Conservation (phyloP, 2,329 filamentous ascomycete species). For the Meredithiella fracta region DNA sequence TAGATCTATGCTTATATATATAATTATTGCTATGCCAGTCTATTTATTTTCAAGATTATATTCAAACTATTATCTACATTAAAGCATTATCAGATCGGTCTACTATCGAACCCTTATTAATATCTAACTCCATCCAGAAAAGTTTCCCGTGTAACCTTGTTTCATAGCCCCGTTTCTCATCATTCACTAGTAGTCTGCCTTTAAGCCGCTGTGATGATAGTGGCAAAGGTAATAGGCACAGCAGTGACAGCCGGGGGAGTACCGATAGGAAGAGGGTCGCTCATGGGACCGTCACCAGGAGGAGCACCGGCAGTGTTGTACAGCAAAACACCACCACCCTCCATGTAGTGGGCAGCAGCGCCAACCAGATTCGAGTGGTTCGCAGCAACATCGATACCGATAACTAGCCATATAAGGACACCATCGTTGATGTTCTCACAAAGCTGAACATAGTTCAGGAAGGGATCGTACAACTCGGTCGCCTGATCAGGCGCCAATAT, state of each 20-base stretch:
- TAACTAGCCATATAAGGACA: neutral
- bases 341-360: neutral
- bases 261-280: too few species aligned
- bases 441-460: neutral
- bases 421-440: neutral
- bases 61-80: too few species aligned
- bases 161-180: neutral
- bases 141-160: neutral
- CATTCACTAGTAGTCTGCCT: neutral
- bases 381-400: neutral
- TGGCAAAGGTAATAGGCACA: neutral
- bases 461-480: neutral
- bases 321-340: neutral
- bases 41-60: too few species aligned
- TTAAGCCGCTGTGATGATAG: neutral
- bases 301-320: neutral
- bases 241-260: neutral
- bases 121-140: neutral
- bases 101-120: too few species aligned
- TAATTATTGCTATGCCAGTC: too few species aligned
- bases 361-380: neutral
- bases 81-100: too few species aligned
- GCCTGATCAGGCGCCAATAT: neutral
- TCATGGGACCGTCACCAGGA: too few species aligned
- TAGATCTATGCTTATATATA: too few species aligned